Evolutionary conservation across 495 filamentous ascomycete genomes (phyloP), one percentile per base, ranked within the genome.

Genomic region (Penicillium silybi): DNA sequence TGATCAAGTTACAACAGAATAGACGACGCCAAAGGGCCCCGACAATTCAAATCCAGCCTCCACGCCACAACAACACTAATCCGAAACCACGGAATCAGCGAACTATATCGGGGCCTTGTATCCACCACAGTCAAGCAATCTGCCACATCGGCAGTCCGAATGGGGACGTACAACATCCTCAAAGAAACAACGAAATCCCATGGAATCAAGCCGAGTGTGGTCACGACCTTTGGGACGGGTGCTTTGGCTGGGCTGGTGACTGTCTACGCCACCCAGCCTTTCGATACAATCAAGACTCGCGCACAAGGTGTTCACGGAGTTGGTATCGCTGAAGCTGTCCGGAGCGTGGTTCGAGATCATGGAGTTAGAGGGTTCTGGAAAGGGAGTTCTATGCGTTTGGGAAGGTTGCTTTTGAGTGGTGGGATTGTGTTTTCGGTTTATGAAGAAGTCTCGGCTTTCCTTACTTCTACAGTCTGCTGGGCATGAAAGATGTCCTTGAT

Each of bases 41-140:
- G 72, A 26, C 70, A 78, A 25, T 86, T 83, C 59, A 68, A 58
- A 3, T 80, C 73, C 1, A 65, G 73, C 0, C 13, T 69, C 10
- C 83, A 88, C 53, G 81, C 80, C 19, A 64, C 79, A 4, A 45
- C 54, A 2, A 48, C 72, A 0, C 71, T 88, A 13, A 63, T 76
- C 40, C 61, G 61, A 5, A 73, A 79, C 29, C 68, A 80, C 41
- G 83, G 83, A 4, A 43, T 76, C 6, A 32, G 35, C 1, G 83
- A 80, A 10, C 64, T 88, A 4, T 88, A 86, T 52, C 72, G 77
- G 11, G 85, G 84, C 1, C 76, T 83, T 41, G 67, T 74, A 0
- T 78, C 82, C 1, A 87, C 84, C 5, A 85, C 82, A 0, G 65
- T 86, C n/a, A 88, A 88, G 61, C 84, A 87, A 61, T 78, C 81